Evolutionary conservation across 2,329 filamentous ascomycete species (phyloP), one percentile per base, ranked within the genome.

Genomic region (Alternaria gaisen): DNA sequence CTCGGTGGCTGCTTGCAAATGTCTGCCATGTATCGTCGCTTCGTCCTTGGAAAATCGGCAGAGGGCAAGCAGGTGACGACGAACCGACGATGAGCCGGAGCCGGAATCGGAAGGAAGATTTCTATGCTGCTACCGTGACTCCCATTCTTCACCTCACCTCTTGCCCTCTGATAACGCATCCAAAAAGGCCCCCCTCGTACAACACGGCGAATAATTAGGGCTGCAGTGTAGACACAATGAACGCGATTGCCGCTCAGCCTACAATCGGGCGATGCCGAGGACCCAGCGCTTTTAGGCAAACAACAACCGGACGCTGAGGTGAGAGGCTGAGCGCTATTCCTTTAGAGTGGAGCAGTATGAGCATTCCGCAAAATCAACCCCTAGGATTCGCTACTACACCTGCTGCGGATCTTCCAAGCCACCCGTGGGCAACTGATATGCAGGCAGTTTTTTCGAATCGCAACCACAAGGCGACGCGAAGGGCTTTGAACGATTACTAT

Each of bases 311-410:
- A 20, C 40, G 56, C 48, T 53, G 47, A 58, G 46, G 46, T 34
- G 30, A 48, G 56, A 58, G 56, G 48, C 56, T 58, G 56, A 53
- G 40, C 30, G 47, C 41, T 22, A 32, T 22, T 12, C 28, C 38
- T 36, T 50, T 12, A 30, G 5, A 32, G 30, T 46, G 46, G 47
- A 44, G 20, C 28, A 53, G 51, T 26, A 28, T 6, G 30, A 18
- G 18, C 44, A 48, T 58, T 58, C 55, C 40, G 53, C n/a, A 28
- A 11, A 36, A 40, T 34, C 22, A 24, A 8, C 43, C 10, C 36
- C 42, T 42, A n/a, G 47, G 43, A 52, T 32, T 34, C 32, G 47
- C 50, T 58, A 22, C 50, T 58, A 22, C n/a, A 18, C 18, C 47
- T 48, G 44, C 44, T 48, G 44, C 46, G 30, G 46, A 36, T 36